Conservation (phyloP, 2,329 filamentous ascomycete genomes). For the Venturia oleaginea region DNA sequence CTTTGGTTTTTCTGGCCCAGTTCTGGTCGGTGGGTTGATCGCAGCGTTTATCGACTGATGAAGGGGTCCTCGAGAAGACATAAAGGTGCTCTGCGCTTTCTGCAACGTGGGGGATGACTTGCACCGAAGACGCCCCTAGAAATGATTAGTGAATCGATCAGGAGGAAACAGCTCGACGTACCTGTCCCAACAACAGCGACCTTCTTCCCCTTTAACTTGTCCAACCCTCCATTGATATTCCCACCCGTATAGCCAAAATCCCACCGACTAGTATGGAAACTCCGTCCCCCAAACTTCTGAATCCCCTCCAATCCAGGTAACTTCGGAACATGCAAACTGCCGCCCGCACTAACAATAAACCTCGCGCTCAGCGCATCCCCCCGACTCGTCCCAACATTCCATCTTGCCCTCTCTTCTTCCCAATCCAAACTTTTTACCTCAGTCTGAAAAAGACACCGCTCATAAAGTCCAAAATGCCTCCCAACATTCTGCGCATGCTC, state of each 20-base stretch:
- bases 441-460: constrained; percentile 40
- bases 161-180: background rate
- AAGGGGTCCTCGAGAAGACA: constrained; percentile 34
- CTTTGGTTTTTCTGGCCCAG: constrained; percentile 12
- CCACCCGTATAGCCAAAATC: constrained; percentile 34
- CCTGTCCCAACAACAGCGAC: constrained; percentile 35
- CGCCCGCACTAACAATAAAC: constrained; percentile 33
- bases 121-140: constrained; percentile 29
- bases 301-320: constrained; percentile 34
- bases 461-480: constrained; percentile 34
- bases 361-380: constrained; percentile 24
- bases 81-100: constrained; percentile 25
- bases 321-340: constrained; percentile 35
- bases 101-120: constrained; percentile 30
- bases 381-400: constrained; percentile 23
- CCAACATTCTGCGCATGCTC: constrained; percentile 39
- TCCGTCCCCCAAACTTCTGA: constrained; percentile 29
- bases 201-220: constrained; percentile 29
- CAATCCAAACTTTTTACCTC: constrained; percentile 35
- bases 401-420: constrained; percentile 33
- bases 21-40: constrained; percentile 19
- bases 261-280: constrained; percentile 35
- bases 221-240: constrained; percentile 18
- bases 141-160: background rate
- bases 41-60: constrained; percentile 24